Base-by-base conservation (phyloP, 352 stramenopile species). In the Phytophthora hibernalis region DNA sequence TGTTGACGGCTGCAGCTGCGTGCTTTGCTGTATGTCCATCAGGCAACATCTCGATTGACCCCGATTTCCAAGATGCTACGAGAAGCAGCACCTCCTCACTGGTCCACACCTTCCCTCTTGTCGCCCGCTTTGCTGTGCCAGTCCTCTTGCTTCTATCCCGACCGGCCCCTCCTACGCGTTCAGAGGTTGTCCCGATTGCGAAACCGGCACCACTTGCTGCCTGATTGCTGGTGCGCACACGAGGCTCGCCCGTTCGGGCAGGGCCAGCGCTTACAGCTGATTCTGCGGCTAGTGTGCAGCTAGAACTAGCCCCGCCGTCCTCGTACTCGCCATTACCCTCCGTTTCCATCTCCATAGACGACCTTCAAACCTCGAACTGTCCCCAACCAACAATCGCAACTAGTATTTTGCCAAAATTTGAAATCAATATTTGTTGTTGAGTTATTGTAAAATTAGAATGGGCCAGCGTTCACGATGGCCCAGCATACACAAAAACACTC, bases 381-480 rank as follows among this genome's bases (percentile, higher is more conserved):
- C 5, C 10, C 30, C 28, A 33, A 43, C 28, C 47, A 54, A 54
- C 48, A n/a, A 33, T 33, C 30, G 30, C 5, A 33, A 33, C 30
- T 9, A 33, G 9, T n/a, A n/a, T n/a, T n/a, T n/a, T n/a, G n/a
- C n/a, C n/a, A 54, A 2, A 28, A 54, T 42, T 54, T 28, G 13
- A 54, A 15, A 43, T 54, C 20, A 54, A 54, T 54, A 30, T 54
- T 43, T 26, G 28, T 54, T 15, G 48, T 54, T 43, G 33, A 54
- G 42, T 26, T 30, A n/a, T n/a, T n/a, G n/a, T n/a, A n/a, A n/a
- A n/a, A n/a, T 54, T 28, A 28, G 48, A 54, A 54, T 54, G n/a
- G 28, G 48, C 26, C 15, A 54, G 48, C n/a, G 48, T 40, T 24
- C 26, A 43, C 48, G 28, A 11, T 12, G 28, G 16, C 18, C 30